Conservation (phyloP, 2,329 filamentous ascomycete genomes). For the Nothophaeocryptopus gaeumannii region DNA sequence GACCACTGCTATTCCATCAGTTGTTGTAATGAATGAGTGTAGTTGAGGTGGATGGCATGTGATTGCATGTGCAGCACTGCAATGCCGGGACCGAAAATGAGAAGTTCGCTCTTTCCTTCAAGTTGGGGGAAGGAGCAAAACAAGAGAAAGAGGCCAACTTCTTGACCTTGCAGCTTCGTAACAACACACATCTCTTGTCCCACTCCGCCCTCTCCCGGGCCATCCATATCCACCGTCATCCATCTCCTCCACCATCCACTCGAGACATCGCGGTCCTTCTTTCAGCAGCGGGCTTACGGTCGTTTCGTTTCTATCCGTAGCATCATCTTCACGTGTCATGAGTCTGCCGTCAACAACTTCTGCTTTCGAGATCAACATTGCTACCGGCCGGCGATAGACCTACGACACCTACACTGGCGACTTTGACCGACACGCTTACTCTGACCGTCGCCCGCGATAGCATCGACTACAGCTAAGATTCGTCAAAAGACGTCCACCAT, state of each 20-base stretch:
- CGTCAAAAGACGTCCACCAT: constrained; percentile 30
- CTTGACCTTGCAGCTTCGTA: background rate
- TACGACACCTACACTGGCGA: background rate
- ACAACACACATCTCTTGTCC: background rate
- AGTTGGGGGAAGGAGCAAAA: constrained; percentile 8
- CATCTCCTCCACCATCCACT: too few relatives aligned
- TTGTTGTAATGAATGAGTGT: too few relatives aligned
- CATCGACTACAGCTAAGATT: constrained; percentile 5
- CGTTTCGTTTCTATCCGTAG: constrained; percentile 3
- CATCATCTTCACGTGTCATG: constrained; percentile 11
- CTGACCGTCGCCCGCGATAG: constrained; percentile 1
- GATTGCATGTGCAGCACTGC: too few relatives aligned
- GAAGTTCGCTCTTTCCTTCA: constrained; percentile 10
- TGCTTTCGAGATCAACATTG: background rate
- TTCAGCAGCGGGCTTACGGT: background rate
- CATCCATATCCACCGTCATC: background rate
- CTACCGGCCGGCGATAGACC: constrained; percentile 4
- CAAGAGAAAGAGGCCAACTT: constrained; percentile 1
- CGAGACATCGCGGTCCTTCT: too few relatives aligned
- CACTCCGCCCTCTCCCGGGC: background rate
- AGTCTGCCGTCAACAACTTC: constrained; percentile 5
- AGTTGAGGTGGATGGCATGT: too few relatives aligned
- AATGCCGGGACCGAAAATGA: too few relatives aligned
- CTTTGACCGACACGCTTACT: background rate
- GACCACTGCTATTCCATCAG: background rate